These are phyloP conservation scores for Diaporthe sp. DNA, from an alignment of 2,329 filamentous ascomycete genomes.

Conservation along the genomic window DNA sequence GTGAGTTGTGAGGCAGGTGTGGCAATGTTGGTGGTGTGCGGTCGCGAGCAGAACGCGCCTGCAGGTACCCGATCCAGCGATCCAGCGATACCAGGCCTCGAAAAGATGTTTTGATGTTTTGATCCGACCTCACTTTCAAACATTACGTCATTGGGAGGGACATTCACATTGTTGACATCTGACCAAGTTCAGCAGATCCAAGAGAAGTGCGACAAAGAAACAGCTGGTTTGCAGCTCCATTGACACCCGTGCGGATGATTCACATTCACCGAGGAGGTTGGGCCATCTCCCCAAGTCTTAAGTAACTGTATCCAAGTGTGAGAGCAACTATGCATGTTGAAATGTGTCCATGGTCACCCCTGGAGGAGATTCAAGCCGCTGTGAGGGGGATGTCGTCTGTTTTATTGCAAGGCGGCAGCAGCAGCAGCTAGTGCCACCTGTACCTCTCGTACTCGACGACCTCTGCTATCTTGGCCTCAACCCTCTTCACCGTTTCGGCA, in stretches of 20 bases:
- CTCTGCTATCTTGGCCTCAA: constrained; percentile 75
- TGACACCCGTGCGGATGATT: background rate
- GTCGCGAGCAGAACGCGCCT: constrained; percentile 7
- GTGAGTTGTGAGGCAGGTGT: background rate
- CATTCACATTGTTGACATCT: background rate
- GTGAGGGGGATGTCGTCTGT: background rate
- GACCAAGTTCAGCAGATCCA: background rate
- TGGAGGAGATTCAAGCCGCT: background rate
- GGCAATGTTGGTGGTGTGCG: constrained; percentile 9
- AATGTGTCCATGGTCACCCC: background rate
- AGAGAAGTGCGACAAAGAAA: background rate
- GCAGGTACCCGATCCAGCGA: constrained; percentile 15
- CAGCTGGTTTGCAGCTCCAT: no score
- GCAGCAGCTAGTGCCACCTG: constrained; percentile 47
- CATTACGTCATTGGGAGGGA: no score
- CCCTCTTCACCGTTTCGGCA: constrained; percentile 70
- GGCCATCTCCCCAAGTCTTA: no score
- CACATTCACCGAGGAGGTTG: background rate
- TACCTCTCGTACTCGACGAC: constrained; percentile 70
- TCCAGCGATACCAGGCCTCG: background rate
- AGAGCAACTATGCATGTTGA: background rate
- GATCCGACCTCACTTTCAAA: no score
- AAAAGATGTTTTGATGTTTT: background rate
- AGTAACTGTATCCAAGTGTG: background rate
- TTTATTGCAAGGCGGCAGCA: background rate